phyloP scores from a whole-genome alignment of 2,329 filamentous ascomycete genomes.

The Dactylellina sp. region DNA sequence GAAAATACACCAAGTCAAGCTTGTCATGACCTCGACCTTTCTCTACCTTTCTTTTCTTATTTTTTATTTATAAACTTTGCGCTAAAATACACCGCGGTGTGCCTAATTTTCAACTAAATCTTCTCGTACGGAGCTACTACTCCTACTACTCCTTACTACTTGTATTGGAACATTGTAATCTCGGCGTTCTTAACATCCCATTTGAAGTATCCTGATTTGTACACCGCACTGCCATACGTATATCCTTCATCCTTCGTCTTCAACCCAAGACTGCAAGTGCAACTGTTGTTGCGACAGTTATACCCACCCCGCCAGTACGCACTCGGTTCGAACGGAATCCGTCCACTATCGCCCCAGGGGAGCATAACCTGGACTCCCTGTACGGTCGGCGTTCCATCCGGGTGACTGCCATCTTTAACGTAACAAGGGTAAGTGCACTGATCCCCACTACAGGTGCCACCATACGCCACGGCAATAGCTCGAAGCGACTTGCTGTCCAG shows the following conservation, averaged over 20 bases:
- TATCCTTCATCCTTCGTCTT: constrained; percentile 14
- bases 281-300: constrained; percentile 4
- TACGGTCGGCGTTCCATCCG: constrained; percentile 10
- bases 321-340: constrained; percentile 16
- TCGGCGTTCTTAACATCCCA: constrained; percentile 33
- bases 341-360: constrained; percentile 3
- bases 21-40: too few relatives aligned
- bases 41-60: too few relatives aligned
- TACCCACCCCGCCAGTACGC: constrained; percentile 18
- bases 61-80: too few relatives aligned
- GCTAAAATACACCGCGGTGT: too few relatives aligned
- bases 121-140: too few relatives aligned
- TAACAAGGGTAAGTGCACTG: constrained; percentile 26
- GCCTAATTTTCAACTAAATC: too few relatives aligned
- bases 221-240: constrained; percentile 22
- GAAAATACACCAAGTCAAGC: too few relatives aligned
- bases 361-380: constrained; percentile 18
- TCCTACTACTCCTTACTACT: neutral
- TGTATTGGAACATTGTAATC: constrained; percentile 28
- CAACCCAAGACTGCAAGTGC: constrained; percentile 22
- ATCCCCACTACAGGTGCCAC: constrained; percentile 9
- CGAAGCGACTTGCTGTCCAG: neutral
- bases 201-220: constrained; percentile 33
- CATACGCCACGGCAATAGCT: constrained; percentile 14
- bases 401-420: constrained; percentile 3